Evolutionary conservation across 495 filamentous ascomycete species (phyloP).

Genomic region (Choiromyces venosus): DNA sequence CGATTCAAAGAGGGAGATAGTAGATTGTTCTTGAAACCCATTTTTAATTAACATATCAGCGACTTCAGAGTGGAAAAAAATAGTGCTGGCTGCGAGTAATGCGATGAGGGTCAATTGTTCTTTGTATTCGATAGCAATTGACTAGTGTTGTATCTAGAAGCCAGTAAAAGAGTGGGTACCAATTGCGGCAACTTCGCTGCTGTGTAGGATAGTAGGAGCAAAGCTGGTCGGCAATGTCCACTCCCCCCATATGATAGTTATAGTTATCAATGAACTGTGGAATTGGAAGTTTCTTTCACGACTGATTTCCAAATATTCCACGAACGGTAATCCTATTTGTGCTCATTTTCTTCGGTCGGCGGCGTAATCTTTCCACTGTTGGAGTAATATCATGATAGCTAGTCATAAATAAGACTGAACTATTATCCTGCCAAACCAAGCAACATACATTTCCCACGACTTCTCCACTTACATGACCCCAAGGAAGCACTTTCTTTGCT

Average conservation of each 20-base stretch:
- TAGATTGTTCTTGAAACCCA: neutral
- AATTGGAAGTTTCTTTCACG: neutral
- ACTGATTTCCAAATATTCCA: neutral
- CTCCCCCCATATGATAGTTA: neutral
- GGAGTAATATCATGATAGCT: too few relatives aligned
- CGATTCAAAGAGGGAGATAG: too few relatives aligned
- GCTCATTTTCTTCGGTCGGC: too few relatives aligned
- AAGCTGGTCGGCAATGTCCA: neutral
- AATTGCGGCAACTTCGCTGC: conserved; percentile 15
- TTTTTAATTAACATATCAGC: neutral
- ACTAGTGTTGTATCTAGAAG: conserved; percentile 28
- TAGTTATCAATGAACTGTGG: neutral
- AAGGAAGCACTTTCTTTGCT: too few relatives aligned
- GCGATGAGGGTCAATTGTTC: neutral
- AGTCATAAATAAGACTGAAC: too few relatives aligned
- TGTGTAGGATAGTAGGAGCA: conserved; percentile 13
- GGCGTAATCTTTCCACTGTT: neutral
- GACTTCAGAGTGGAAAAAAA: neutral
- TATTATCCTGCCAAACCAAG: too few relatives aligned
- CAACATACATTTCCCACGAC: too few relatives aligned
- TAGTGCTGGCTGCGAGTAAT: neutral
- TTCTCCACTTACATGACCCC: too few relatives aligned
- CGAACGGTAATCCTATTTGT: too few relatives aligned
- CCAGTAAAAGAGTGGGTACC: conserved; percentile 35
- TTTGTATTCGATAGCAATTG: neutral